Base-by-base conservation (phyloP, 257 asterid genomes). In the Solanum pennellii region DNA sequence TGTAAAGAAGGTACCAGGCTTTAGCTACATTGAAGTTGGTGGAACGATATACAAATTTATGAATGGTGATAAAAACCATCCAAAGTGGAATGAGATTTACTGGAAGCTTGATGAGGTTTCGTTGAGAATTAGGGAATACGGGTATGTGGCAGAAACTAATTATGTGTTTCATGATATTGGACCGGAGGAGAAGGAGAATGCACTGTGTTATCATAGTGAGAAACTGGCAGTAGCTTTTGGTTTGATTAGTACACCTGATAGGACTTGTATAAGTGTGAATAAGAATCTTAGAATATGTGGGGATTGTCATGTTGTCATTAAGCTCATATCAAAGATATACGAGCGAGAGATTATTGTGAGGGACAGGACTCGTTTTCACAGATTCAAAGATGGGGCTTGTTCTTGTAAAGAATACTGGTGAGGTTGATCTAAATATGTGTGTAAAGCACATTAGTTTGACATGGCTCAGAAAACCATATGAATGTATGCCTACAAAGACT, bases 241-340 rank as follows among this genome's bases (percentile, higher is more conserved):
- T 56, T 91, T 97, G 98, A 92, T 97, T 62, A 89, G 95, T 69
- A 86, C 93, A 1, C 88, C 91, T 37, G 95, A 89, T 23, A 90
- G 89, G 71, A 91, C 90, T 42, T 88, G 92, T 33, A 90, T 97
- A 6, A 93, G 91, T 87, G 93, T 97, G 27, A 95, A 96, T 33
- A 97, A 96, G 95, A 97, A 97, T 89, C 97, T 97, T 25, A 89
- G 99, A 90, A 97, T 95, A 87, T 97, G 99, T 77, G 99, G 99
- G 77, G 99, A 97, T 91, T 97, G 98, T 74, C 99, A 97, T 91
- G 92, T 86, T 29, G 95, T 93, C 25, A 94, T 97, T 88, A 97
- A 95, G 93, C 96, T 95, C 74, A 91, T 93, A 84, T 94, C 99
- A 11, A 93, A 91, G 85, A 69, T 94, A 9, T 96, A 97, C 25